Base-by-base conservation (phyloP, 2,329 filamentous ascomycete genomes). In the Calonectria pteridis region DNA sequence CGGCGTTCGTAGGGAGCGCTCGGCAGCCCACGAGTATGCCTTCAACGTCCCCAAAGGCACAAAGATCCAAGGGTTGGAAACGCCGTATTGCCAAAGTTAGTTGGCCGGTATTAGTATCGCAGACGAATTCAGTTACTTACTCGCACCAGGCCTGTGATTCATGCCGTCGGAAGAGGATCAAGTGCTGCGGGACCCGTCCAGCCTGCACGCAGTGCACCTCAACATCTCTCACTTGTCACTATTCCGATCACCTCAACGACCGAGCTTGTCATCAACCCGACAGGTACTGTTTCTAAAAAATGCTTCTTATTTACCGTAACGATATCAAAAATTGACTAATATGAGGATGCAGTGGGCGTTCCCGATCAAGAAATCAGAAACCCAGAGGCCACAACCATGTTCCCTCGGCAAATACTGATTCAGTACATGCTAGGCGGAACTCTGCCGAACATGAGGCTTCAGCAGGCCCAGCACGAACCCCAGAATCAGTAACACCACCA, bases 111-210 rank as follows among this genome's bases (percentile, higher is more conserved):
- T 20, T 18, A 10, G 33, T 7, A 16, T 23, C n/a, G 13, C 7
- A 0, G 11, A 18, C 4, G 3, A n/a, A 2, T 49, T 20, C 11
- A 6, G 10, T 33, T n/a, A 28, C 46, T 70, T 35, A 70, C 58
- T 6, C 11, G 14, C 31, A 13, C 28, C 20, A 70, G 67, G 67
- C 67, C 49, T 70, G 67, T 35, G 67, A 70, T 28, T 65, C 35
- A n/a, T 70, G 67, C 11, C 67, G 67, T n/a, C 67, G 14, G 37
- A 70, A 51, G 35, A 64, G 67, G 35, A 64, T 26, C 50, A 70
- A 64, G 14, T 70, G 67, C 49, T 64, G 67, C 58, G 58, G 67
- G 16, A 13, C 58, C 35, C 67, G 67, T 20, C 67, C 67, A 23
- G 14, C 33, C 6, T 70, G 67, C 29, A 26, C 59, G 10, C 67